phyloP scores from a whole-genome alignment of 1,284 basidiomycete genomes.

The Apiotrichum siamense region DNA sequence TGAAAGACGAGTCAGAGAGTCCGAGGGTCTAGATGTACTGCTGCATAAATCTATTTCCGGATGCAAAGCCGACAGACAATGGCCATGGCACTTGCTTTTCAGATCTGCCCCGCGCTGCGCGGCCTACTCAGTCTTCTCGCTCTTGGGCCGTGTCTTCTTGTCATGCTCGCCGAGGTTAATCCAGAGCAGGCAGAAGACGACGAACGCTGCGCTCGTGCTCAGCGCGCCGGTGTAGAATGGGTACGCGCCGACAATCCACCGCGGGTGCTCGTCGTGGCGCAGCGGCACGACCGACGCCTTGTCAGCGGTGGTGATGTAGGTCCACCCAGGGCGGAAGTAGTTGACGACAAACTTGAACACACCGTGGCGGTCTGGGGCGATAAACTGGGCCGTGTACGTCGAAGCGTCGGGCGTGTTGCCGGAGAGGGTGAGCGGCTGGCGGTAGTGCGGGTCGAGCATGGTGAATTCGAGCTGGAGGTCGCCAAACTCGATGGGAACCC shows the following conservation, averaged over 20 bases:
- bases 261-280: conserved; percentile 87
- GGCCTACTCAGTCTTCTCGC: conserved; percentile 23
- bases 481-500: conserved; percentile 65
- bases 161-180: conserved; percentile 57
- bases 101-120: no score
- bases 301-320: conserved; percentile 64
- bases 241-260: conserved; percentile 89
- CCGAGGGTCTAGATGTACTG: background rate
- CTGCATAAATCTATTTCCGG: background rate
- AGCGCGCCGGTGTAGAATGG: conserved; percentile 89
- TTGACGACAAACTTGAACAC: conserved; percentile 94
- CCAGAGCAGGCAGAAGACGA: conserved; percentile 80
- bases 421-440: conserved; percentile 60
- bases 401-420: conserved; percentile 9
- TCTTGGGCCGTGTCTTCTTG: conserved; percentile 42
- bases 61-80: background rate
- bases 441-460: conserved; percentile 94
- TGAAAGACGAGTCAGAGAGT: no score
- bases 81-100: background rate
- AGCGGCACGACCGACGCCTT: conserved; percentile 86
- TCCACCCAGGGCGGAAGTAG: conserved; percentile 77
- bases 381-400: conserved; percentile 71
- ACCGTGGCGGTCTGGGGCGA: conserved; percentile 87
- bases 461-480: conserved; percentile 90
- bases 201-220: conserved; percentile 74